Conservation (phyloP, 2,329 filamentous ascomycete species). For the Cadophora sp. region DNA sequence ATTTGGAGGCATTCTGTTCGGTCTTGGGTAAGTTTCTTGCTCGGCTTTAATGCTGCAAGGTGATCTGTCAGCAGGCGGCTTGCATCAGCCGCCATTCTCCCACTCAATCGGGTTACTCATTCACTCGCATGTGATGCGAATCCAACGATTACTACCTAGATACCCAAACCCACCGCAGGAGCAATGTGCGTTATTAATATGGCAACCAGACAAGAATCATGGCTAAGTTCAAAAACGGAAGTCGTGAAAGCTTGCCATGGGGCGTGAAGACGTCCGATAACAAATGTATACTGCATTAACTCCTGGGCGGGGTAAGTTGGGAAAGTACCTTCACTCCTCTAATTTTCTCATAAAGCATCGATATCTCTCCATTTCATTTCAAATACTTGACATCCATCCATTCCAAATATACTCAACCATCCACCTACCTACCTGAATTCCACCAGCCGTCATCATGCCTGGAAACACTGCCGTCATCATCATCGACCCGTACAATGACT, state of each 20-base stretch:
- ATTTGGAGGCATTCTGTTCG: not conserved
- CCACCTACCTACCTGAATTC: not conserved
- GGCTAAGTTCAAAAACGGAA: not conserved
- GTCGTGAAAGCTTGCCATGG: not conserved
- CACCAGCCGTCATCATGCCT: not conserved
- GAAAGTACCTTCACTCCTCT: not conserved
- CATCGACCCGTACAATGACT: conserved; percentile 43
- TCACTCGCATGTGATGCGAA: not conserved
- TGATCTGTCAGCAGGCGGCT: not conserved
- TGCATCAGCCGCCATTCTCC: not conserved
- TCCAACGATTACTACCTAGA: not conserved
- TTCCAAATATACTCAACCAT: not conserved
- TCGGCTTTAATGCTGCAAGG: conserved; percentile 7
- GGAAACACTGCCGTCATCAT: conserved; percentile 37
- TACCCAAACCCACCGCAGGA: too few species aligned
- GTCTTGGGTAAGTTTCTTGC: not conserved
- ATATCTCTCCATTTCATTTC: not conserved
- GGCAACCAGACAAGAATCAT: not conserved
- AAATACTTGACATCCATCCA: not conserved
- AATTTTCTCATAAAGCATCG: not conserved
- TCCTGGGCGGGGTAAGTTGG: not conserved
- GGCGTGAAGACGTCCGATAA: not conserved
- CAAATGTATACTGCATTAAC: not conserved
- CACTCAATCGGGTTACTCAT: not conserved
- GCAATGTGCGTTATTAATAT: not conserved